Base-by-base conservation (phyloP, 345 rosid species). In the Dipteronia dyeriana region DNA sequence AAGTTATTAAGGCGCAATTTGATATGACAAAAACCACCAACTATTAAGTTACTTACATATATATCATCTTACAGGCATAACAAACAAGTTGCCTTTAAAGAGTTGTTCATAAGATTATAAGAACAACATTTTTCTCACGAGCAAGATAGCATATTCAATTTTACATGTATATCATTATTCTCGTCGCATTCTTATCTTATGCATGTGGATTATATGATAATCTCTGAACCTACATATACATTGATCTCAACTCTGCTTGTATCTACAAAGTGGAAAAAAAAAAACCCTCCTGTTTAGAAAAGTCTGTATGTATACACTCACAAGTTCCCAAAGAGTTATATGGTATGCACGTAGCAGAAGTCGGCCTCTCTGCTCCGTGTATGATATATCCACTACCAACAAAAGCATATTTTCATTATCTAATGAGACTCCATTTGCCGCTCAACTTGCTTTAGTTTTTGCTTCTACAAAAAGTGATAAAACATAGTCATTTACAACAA, bases 171-270 rank as follows among this genome's bases (percentile, higher is more conserved):
- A 34, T 34, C 38, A 34, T 34, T 34, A 34, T 34, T 34, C 34
- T 31, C 0, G 34, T 31, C 5, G 34, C 34, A 31, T 31, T 31
- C 38, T 34, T 5, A 34, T 34, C 38, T 34, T 34, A 34, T 34
- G 4, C 38, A 3, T 34, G 38, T 34, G 4, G 31, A 29, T 29
- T 34, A 34, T 34, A 34, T 34, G 38, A 34, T 59, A 59, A 12
- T 73, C 66, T 60, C 0, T 38, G 20, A 59, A 59, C 67, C 54
- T 57, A 73, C 53, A 39, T 73, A 39, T 73, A 73, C 75, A 73
- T 7, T 25, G 12, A 59, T 59, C 66, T 73, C 31, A 10, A 57
- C 16, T 20, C 9, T 47, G 1, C 12, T 60, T 14, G 19, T 72
- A 74, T 74, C 57, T 34, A 34, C 62, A 65, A 61, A 75, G 29